Evolutionary conservation across 2,329 filamentous ascomycete species (phyloP), one percentile per base, ranked within the genome.

Genomic region (Fusarium illudens): DNA sequence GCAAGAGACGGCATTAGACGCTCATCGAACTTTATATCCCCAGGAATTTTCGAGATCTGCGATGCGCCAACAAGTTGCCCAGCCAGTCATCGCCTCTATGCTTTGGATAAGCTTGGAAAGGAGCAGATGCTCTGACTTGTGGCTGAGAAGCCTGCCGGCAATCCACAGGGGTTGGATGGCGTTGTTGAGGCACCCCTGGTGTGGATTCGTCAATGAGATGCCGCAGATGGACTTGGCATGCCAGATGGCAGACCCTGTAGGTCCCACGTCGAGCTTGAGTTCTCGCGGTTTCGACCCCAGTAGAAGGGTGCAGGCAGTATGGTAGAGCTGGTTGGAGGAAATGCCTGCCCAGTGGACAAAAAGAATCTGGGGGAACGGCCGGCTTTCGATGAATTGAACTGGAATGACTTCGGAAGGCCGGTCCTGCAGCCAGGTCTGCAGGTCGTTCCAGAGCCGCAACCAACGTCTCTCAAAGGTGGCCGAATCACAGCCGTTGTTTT

Each of bases 81-180:
- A 87, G 6, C 85, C 85, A 1, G 83, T 87, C 63, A 81, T 78
- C 6, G 78, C 73, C 66, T 87, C 84, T 57, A 87, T 87, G 39
- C 78, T 80, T 15, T 79, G 79, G 39, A 87, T 84, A 4, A 84
- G 76, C 56, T 80, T 79, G 15, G 80, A 75, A 9, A 84, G 62
- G 11, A 78, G 65, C 12, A 75, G 62, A 39, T 82, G 81, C 62
- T 84, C 80, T 5, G 77, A 76, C 29, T 75, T 78, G 74, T 88
- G 86, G 56, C 82, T 87, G 39, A 88, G 79, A 1, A 87, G 74
- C 33, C 81, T 79, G 0, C 85, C 86, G 1, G 86, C 86, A 12
- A 88, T 79, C 82, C 84, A 87, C 0, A 88, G 76, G 1, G 86
- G 86, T 64, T 88, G 86, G 5, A 87, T 84, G 4, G 85, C 84